Percentiles rank a stretch among this genome's conserved stretches.
These are phyloP conservation scores for Zostera marina DNA, from an alignment of 116 monocot genomes.

Conservation along the genomic window DNA sequence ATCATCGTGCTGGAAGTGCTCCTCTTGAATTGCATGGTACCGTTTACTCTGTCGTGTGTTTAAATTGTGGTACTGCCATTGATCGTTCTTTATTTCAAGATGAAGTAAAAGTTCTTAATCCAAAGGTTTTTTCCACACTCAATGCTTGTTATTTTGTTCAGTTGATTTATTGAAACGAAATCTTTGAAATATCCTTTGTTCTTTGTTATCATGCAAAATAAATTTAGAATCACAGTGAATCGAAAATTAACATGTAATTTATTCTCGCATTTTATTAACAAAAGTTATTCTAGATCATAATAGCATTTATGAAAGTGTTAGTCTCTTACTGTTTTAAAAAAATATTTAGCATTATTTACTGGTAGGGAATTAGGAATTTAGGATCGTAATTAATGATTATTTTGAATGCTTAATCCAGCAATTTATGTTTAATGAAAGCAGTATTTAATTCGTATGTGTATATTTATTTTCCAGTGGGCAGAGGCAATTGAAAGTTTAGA, in stretches of 20 bases:
- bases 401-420: too few species aligned
- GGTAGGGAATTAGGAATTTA: too few species aligned
- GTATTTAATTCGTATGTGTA: too few species aligned
- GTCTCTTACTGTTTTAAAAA: too few species aligned
- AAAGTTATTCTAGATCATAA: too few species aligned
- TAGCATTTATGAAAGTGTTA: too few species aligned
- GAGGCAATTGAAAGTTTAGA: slow-evolving; percentile 73
- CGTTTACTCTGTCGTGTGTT: slow-evolving; percentile 80
- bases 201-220: not conserved
- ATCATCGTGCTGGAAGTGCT: slow-evolving; percentile 86
- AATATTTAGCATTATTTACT: too few species aligned
- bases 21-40: slow-evolving; percentile 93
- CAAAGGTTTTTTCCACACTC: slow-evolving; percentile 40
- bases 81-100: slow-evolving; percentile 71
- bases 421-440: too few species aligned
- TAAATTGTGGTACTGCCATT: slow-evolving; percentile 57
- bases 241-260: too few species aligned
- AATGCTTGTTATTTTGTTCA: not conserved
- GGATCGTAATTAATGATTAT: not conserved
- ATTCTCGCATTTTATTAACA: not conserved
- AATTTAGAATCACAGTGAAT: too few species aligned
- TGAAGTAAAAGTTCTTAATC: slow-evolving; percentile 74
- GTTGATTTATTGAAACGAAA: not conserved
- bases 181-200: not conserved
- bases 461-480: slow-evolving; percentile 57